Percentiles rank a stretch among this genome's conserved stretches.
phyloP scores from a whole-genome alignment of 805 yeast genomes.

The Metschnikowia amazonensis region DNA sequence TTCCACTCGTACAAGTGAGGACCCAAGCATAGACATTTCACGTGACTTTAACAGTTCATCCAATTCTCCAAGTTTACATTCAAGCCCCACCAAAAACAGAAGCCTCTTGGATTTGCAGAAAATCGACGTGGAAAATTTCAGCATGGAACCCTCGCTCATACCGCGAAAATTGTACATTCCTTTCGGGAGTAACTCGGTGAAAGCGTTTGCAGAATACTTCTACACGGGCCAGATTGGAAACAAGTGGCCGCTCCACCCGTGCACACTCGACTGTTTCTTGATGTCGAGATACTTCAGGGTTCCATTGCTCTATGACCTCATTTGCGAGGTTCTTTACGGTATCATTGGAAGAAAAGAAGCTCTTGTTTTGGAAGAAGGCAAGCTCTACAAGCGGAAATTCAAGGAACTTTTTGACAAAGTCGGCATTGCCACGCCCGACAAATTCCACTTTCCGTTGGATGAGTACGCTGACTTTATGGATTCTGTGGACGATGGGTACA shows the following conservation, averaged over 20 bases:
- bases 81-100: background rate
- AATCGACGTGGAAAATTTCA: slow-evolving; percentile 27
- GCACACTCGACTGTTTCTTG: slow-evolving; percentile 59
- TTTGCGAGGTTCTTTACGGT: slow-evolving; percentile 65
- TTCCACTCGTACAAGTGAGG: background rate
- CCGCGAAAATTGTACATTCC: slow-evolving; percentile 73
- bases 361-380: slow-evolving; percentile 40
- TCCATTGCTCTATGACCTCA: slow-evolving; percentile 66
- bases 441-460: slow-evolving; percentile 38
- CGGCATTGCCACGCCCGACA: slow-evolving; percentile 21
- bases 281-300: slow-evolving; percentile 64
- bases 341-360: slow-evolving; percentile 67
- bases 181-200: slow-evolving; percentile 55
- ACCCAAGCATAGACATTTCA: background rate
- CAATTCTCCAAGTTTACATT: background rate
- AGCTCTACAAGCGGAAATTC: slow-evolving; percentile 30
- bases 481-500: slow-evolving; percentile 62
- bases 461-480: slow-evolving; percentile 54
- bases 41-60: background rate
- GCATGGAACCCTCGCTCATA: slow-evolving; percentile 56
- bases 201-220: slow-evolving; percentile 66
- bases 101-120: slow-evolving; percentile 32
- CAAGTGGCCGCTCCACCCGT: slow-evolving; percentile 68
- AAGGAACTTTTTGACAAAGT: slow-evolving; percentile 24
- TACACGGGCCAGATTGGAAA: slow-evolving; percentile 79